Evolutionary conservation across 2,329 filamentous ascomycete species (phyloP).

Genomic region (Fusarium succisae): DNA sequence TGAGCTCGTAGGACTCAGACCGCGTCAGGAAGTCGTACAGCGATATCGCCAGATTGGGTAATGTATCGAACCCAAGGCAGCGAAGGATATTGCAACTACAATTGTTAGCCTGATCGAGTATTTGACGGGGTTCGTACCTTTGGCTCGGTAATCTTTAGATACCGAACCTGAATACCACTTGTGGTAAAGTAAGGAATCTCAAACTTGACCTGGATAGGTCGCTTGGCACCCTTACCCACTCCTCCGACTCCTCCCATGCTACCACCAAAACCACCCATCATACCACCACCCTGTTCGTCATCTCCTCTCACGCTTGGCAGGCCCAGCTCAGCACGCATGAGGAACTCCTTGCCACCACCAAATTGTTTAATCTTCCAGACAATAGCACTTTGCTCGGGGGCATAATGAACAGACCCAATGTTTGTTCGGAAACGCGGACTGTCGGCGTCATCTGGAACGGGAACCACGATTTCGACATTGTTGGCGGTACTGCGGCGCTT

Average conservation of each 20-base stretch:
- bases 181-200: conserved; percentile 99
- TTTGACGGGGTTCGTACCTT: conserved; percentile 73
- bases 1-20: conserved; percentile 58
- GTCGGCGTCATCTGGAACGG: conserved; percentile 96
- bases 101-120: conserved; percentile 3
- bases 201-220: conserved; percentile 98
- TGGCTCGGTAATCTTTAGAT: conserved; percentile 98
- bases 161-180: conserved; percentile 96
- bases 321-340: conserved; percentile 97
- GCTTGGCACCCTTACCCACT: conserved; percentile 82
- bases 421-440: conserved; percentile 96
- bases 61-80: conserved; percentile 99
- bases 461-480: conserved; percentile 97
- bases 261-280: conserved; percentile 96
- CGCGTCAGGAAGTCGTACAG: conserved; percentile 91
- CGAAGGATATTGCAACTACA: conserved; percentile 94
- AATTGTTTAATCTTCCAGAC: conserved; percentile 99
- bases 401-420: conserved; percentile 96
- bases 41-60: conserved; percentile 96
- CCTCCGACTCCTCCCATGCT: conserved; percentile 93
- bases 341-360: conserved; percentile 96
- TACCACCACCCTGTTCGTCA: conserved; percentile 93
- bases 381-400: conserved; percentile 95
- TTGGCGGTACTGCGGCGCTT: conserved; percentile 97
- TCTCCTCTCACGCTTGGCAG: conserved; percentile 94